phyloP scores from a whole-genome alignment of 2,329 filamentous ascomycete genomes.

The Fusarium sp. region DNA sequence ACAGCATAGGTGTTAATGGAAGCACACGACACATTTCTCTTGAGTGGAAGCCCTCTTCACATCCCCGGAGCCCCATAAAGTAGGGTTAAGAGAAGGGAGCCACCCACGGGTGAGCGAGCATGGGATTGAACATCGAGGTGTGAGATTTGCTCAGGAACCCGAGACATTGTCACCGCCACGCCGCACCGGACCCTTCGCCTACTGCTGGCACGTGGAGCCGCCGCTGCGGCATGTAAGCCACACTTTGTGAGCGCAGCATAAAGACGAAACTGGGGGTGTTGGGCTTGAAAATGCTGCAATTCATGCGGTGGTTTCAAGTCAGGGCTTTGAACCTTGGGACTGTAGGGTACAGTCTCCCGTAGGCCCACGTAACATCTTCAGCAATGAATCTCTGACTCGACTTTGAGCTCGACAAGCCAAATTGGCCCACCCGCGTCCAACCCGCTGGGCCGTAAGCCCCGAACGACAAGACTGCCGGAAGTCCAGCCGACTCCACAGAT shows the following conservation, averaged over 20 bases:
- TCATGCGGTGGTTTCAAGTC: conserved; percentile 44
- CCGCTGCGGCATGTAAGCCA: conserved; percentile 40
- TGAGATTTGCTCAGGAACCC: conserved; percentile 46
- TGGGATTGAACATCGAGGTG: conserved; percentile 28
- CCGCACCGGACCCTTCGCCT: conserved; percentile 42
- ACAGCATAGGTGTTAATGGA: conserved; percentile 16
- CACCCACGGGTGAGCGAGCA: conserved; percentile 26
- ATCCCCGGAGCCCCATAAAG: conserved; percentile 35
- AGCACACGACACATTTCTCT: conserved; percentile 20
- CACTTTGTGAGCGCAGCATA: conserved; percentile 36
- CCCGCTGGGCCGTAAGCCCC: conserved; percentile 48
- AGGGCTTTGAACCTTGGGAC: conserved; percentile 31
- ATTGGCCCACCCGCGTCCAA: conserved; percentile 47
- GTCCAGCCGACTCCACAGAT: conserved; percentile 50
- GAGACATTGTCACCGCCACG: conserved; percentile 50
- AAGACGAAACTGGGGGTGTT: conserved; percentile 49
- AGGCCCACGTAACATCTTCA: conserved; percentile 14
- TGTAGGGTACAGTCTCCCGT: conserved; percentile 13
- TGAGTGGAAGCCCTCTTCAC: conserved; percentile 21
- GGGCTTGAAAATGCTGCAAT: conserved; percentile 30
- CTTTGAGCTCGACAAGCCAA: conserved; percentile 35
- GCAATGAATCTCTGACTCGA: conserved; percentile 42
- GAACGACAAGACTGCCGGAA: conserved; percentile 51
- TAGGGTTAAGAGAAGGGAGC: conserved; percentile 28
- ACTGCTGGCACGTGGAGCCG: conserved; percentile 42